Evolutionary conservation across 2,329 filamentous ascomycete species (phyloP).

Genomic region (Aspergillus sp.): DNA sequence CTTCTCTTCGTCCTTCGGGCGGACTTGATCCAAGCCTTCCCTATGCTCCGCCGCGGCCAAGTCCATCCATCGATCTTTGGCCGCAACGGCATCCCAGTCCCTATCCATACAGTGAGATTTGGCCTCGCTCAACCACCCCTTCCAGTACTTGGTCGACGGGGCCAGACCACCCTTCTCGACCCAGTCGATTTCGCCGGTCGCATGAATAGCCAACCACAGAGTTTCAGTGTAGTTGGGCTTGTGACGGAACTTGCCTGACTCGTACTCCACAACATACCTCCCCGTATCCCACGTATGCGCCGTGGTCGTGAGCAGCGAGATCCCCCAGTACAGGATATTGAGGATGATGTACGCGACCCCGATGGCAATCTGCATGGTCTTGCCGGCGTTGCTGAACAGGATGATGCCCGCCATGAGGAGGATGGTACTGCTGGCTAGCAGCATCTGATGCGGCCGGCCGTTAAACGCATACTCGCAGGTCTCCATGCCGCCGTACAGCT

Average conservation of each 20-base stretch:
- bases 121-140: constrained; percentile 39
- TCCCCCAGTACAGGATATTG: constrained; percentile 52
- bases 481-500: constrained; percentile 53
- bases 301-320: constrained; percentile 41
- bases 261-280: constrained; percentile 31
- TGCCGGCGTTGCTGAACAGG: constrained; percentile 53
- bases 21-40: too few species aligned
- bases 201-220: constrained; percentile 51
- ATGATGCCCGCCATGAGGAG: constrained; percentile 54
- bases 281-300: constrained; percentile 49
- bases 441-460: constrained; percentile 38
- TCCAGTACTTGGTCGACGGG: constrained; percentile 46
- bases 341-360: constrained; percentile 50
- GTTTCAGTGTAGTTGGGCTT: constrained; percentile 46
- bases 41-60: too few species aligned
- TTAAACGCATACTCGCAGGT: constrained; percentile 49
- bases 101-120: constrained; percentile 1
- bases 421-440: constrained; percentile 51
- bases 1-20: background rate
- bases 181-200: constrained; percentile 47
- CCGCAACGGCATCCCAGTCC: background rate
- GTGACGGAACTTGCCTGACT: constrained; percentile 34
- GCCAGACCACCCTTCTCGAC: constrained; percentile 44
- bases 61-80: background rate
- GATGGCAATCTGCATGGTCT: constrained; percentile 51